phyloP scores from a whole-genome alignment of 164 flowering plant genomes.

The Nymphaea colorata region DNA sequence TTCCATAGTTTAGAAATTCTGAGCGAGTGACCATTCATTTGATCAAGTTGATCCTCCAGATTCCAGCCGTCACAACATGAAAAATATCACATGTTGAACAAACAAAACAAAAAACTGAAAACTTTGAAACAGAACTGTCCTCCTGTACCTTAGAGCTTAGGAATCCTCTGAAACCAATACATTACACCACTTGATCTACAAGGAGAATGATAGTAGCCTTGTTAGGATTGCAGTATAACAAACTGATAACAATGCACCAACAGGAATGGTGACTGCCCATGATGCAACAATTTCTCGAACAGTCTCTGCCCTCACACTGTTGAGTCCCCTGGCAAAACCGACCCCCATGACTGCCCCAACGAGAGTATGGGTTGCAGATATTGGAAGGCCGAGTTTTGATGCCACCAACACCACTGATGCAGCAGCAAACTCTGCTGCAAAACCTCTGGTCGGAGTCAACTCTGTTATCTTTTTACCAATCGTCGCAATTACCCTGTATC shows the following conservation, averaged over 20 bases:
- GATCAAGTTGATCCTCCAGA: too few species aligned
- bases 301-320: slow-evolving; percentile 86
- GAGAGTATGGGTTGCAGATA: slow-evolving; percentile 94
- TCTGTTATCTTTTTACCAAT: slow-evolving; percentile 98
- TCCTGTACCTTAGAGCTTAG: too few species aligned
- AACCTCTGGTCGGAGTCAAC: slow-evolving; percentile 90
- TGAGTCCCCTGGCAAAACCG: slow-evolving; percentile 91
- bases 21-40: too few species aligned
- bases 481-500: slow-evolving; percentile 91
- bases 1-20: too few species aligned
- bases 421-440: slow-evolving; percentile 99
- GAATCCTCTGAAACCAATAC: too few species aligned
- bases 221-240: slow-evolving; percentile 74
- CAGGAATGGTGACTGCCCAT: slow-evolving; percentile 87
- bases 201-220: slow-evolving; percentile 43
- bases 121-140: too few species aligned
- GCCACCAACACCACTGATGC: slow-evolving; percentile 93
- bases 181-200: slow-evolving; percentile 13
- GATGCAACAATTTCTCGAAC: slow-evolving; percentile 85
- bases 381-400: slow-evolving; percentile 89
- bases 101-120: too few species aligned
- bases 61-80: too few species aligned
- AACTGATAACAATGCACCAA: slow-evolving; percentile 66
- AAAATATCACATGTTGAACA: too few species aligned
- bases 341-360: slow-evolving; percentile 99